phyloP scores from a whole-genome alignment of 805 yeast species.

The Starmerella powellii region DNA sequence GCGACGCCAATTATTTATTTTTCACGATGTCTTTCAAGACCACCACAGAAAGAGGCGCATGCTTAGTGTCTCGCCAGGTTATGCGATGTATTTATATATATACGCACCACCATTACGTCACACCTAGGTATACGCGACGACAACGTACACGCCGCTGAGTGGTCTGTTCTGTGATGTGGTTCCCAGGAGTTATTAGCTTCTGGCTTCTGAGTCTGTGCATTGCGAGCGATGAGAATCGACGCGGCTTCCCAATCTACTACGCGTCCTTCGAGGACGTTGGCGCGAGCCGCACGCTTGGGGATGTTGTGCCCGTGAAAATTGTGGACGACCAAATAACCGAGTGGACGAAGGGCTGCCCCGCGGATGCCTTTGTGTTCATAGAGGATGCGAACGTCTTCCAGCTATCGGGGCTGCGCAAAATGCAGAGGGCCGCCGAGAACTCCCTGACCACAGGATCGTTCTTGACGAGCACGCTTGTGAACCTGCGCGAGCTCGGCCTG shows the following conservation, averaged over 20 bases:
- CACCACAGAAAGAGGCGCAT: no score
- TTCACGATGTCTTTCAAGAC: no score
- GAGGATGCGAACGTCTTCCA: conserved; percentile 20
- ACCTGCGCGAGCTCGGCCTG: conserved; percentile 21
- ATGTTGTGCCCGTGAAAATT: conserved; percentile 3
- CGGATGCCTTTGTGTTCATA: conserved; percentile 22
- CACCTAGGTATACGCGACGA: no score
- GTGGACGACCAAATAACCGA: conserved; percentile 21
- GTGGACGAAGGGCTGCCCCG: conserved; percentile 23
- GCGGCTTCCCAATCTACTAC: conserved; percentile 22
- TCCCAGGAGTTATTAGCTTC: no score
- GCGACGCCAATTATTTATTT: background rate
- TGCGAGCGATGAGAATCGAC: background rate
- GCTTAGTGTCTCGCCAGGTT: no score
- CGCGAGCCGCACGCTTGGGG: conserved; percentile 3
- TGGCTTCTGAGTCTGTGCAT: no score
- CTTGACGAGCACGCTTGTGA: conserved; percentile 15
- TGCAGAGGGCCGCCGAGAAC: conserved; percentile 21
- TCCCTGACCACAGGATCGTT: conserved; percentile 22
- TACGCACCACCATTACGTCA: no score
- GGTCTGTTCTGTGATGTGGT: no score
- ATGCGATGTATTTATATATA: no score
- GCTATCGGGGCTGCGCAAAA: conserved; percentile 9
- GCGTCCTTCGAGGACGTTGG: conserved; percentile 25
- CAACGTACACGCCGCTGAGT: no score